Conservation (phyloP, 2,329 filamentous ascomycete species). For the Trichoderma brevicompactum region DNA sequence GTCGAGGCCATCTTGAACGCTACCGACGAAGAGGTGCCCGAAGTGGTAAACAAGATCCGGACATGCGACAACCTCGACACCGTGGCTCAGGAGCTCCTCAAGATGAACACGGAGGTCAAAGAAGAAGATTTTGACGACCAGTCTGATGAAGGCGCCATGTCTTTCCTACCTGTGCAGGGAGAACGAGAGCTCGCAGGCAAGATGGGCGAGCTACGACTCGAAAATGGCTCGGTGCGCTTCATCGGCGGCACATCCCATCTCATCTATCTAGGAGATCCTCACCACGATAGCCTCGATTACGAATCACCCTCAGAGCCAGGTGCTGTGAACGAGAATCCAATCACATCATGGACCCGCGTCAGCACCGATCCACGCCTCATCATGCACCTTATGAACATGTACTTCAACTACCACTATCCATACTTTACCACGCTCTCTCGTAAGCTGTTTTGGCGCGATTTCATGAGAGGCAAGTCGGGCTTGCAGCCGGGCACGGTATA, state of each 20-base stretch:
- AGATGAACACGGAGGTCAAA: slow-evolving; percentile 42
- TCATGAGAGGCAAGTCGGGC: slow-evolving; percentile 69
- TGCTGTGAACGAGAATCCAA: slow-evolving; percentile 64
- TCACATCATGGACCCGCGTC: slow-evolving; percentile 86
- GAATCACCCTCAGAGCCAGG: slow-evolving; percentile 53
- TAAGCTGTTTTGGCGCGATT: slow-evolving; percentile 84
- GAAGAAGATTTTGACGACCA: slow-evolving; percentile 42
- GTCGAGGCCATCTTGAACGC: slow-evolving; percentile 92
- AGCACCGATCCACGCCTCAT: slow-evolving; percentile 79
- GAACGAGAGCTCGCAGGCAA: slow-evolving; percentile 87
- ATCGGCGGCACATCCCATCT: slow-evolving; percentile 94
- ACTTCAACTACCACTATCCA: slow-evolving; percentile 97
- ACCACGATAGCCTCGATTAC: slow-evolving; percentile 42
- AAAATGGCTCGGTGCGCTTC: slow-evolving; percentile 86
- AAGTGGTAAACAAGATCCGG: slow-evolving; percentile 82
- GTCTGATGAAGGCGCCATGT: slow-evolving; percentile 46
- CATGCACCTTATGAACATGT: slow-evolving; percentile 91
- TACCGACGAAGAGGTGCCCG: slow-evolving; percentile 81
- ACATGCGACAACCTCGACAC: slow-evolving; percentile 73
- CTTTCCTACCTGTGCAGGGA: slow-evolving; percentile 52
- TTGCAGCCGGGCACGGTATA: slow-evolving; percentile 62
- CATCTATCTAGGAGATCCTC: slow-evolving; percentile 71
- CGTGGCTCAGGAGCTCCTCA: slow-evolving; percentile 59
- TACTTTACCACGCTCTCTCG: slow-evolving; percentile 94
- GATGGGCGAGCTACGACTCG: slow-evolving; percentile 88